A percentile compares a stretch with the other conserved stretches of the same genome.
Evolutionary conservation across 1,284 basidiomycete genomes (phyloP).

Genomic region (Moniliophthora roreri): DNA sequence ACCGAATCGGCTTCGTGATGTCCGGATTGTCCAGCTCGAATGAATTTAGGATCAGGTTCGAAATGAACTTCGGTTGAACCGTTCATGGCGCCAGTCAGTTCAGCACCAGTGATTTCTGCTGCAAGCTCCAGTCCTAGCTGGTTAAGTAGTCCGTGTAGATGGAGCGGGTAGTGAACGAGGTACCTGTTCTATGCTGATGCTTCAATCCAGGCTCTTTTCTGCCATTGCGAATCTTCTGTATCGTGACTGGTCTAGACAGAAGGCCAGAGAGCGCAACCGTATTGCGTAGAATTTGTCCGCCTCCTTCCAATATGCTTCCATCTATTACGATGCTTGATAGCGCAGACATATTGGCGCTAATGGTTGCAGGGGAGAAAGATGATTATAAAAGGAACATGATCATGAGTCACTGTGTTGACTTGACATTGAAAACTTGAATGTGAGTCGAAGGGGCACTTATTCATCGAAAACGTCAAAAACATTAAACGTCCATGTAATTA

Average conservation of each 20-base stretch:
- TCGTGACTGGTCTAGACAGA: constrained; percentile 52
- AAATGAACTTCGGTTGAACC: constrained; percentile 55
- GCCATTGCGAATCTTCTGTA: constrained; percentile 57
- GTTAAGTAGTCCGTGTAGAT: background rate
- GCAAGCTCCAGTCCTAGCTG: constrained; percentile 59
- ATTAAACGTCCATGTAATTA: no score
- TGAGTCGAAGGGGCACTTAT: no score
- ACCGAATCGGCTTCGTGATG: constrained; percentile 56
- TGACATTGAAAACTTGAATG: no score
- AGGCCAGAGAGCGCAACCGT: constrained; percentile 61
- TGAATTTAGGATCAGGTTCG: constrained; percentile 35
- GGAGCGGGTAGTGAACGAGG: constrained; percentile 14
- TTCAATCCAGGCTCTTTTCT: constrained; percentile 62
- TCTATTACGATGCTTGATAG: constrained; percentile 28
- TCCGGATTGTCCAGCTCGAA: constrained; percentile 45
- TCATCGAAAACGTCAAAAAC: no score
- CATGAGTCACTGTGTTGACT: no score
- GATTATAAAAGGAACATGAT: no score
- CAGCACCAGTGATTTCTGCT: constrained; percentile 54
- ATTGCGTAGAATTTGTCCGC: constrained; percentile 72
- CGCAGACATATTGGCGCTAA: background rate
- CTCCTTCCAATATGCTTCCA: constrained; percentile 55
- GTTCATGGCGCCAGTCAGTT: constrained; percentile 47
- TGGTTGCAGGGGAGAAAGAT: no score
- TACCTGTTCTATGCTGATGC: constrained; percentile 69